Conservation (phyloP, 257 asterid genomes). For the Voacanga thouarsii region DNA sequence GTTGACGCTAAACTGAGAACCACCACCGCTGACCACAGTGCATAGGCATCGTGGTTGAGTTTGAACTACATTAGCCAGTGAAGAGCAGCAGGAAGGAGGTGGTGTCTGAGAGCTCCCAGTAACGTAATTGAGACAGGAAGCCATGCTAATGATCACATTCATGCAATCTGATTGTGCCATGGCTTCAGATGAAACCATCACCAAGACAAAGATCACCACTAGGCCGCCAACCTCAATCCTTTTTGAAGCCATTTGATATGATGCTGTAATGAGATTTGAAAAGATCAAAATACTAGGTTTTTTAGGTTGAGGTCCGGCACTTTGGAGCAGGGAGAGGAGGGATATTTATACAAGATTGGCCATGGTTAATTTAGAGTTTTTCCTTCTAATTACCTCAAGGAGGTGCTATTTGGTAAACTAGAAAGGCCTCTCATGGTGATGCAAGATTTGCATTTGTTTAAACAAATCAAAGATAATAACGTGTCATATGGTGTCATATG, state of each 20-base stretch:
- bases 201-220: conserved; percentile 6
- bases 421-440: conserved; percentile 1
- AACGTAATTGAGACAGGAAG: conserved; percentile 66
- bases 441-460: background rate
- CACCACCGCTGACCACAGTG: conserved; percentile 44
- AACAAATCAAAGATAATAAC: background rate
- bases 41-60: conserved; percentile 68
- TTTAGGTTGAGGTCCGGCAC: conserved; percentile 4
- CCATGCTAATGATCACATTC: conserved; percentile 49
- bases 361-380: background rate
- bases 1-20: conserved; percentile 43
- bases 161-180: conserved; percentile 57
- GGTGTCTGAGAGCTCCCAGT: conserved; percentile 51
- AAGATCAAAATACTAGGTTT: background rate
- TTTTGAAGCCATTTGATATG: conserved; percentile 42
- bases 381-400: background rate
- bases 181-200: conserved; percentile 19
- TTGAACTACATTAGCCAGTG: conserved; percentile 51
- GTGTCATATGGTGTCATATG: background rate
- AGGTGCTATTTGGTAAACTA: conserved; percentile 7
- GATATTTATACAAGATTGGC: background rate
- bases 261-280: background rate
- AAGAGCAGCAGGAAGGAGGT: conserved; percentile 49
- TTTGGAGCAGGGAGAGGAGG: background rate
- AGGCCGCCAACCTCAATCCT: conserved; percentile 14